A percentile compares a stretch with the other conserved stretches of the same genome.
phyloP scores from a whole-genome alignment of 306 rosid genomes.

The Hippophae gyantsensis region DNA sequence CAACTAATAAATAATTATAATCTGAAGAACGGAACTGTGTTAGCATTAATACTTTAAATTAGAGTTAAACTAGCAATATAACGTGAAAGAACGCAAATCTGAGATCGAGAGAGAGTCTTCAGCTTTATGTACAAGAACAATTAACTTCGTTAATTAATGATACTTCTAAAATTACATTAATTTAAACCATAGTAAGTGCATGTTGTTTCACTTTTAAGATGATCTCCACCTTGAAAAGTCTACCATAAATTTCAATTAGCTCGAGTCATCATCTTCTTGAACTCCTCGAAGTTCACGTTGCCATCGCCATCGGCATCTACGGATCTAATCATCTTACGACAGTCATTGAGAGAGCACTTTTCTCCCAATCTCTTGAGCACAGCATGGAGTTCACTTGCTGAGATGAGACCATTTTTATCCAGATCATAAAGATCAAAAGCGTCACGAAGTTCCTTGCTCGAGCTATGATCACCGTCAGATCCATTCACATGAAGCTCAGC shows the following conservation, averaged over 20 bases:
- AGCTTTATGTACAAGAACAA: too few species aligned
- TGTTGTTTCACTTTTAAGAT: too few species aligned
- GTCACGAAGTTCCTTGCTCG: slow-evolving; percentile 56
- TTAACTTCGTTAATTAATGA: too few species aligned
- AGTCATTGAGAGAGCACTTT: slow-evolving; percentile 62
- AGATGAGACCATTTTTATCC: slow-evolving; percentile 83
- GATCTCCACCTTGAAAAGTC: too few species aligned
- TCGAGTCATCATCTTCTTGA: slow-evolving; percentile 89
- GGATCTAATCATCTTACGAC: slow-evolving; percentile 59
- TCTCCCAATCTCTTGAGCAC: slow-evolving; percentile 68
- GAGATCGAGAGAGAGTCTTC: too few species aligned
- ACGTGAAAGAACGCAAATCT: too few species aligned
- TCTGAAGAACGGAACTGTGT: too few species aligned
- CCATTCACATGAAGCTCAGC: slow-evolving; percentile 42
- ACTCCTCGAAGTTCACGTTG: slow-evolving; percentile 76
- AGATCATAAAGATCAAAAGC: slow-evolving; percentile 79
- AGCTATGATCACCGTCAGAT: slow-evolving; percentile 4
- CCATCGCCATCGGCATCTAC: slow-evolving; percentile 92
- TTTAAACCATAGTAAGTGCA: too few species aligned
- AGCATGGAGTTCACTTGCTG: slow-evolving; percentile 55
- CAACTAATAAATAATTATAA: too few species aligned
- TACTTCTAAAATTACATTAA: too few species aligned
- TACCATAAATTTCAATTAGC: background rate
- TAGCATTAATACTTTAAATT: too few species aligned
- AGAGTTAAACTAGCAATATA: too few species aligned